Evolutionary conservation across 2,329 filamentous ascomycete genomes (phyloP), one percentile per base, ranked within the genome.

Genomic region (Aspergillus glaucus): DNA sequence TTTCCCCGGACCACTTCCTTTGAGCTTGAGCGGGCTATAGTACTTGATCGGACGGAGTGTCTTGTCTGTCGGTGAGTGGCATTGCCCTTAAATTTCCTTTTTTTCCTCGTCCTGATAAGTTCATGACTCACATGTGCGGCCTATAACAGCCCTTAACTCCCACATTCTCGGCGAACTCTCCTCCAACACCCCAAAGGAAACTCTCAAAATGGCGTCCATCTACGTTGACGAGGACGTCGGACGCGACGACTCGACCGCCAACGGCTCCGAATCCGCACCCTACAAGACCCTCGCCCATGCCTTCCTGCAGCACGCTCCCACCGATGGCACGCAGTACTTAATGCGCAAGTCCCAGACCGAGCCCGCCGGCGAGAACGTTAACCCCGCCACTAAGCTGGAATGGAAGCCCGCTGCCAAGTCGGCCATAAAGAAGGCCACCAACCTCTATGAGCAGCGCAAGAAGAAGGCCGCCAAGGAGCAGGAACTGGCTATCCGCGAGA

Each of bases 321-420:
- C 74, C 53, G 77, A 82, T 48, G 74, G 76, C 41, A 76, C 79
- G 52, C 71, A 78, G 59, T 93, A 88, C 70, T 75, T 85, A 55
- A 82, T 79, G 43, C 82, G 85, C 65, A 86, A 87, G 58, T 85
- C 82, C 26, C 75, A 79, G 51, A 84, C 81, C 44, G 82, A 80
- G 22, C 67, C 79, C 19, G 70, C 79, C n/a, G 78, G 74, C 48
- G 77, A 79, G 57, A 79, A 79, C 64, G 83, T 82, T 53, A 87
- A 88, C 60, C 77, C 79, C 55, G 75, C 78, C 47, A 78, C 78
- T 47, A 79, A 81, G 55, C 70, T 85, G 55, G 79, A 82, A 59
- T 95, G 86, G 86, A 92, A 91, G 74, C 84, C 86, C 48, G 86
- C 83, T 17, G 85, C 87, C 52, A 94, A 93, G 75, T 87, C 86